Evolutionary conservation across 495 filamentous ascomycete genomes (phyloP).

Genomic region (Pyronema domesticum): DNA sequence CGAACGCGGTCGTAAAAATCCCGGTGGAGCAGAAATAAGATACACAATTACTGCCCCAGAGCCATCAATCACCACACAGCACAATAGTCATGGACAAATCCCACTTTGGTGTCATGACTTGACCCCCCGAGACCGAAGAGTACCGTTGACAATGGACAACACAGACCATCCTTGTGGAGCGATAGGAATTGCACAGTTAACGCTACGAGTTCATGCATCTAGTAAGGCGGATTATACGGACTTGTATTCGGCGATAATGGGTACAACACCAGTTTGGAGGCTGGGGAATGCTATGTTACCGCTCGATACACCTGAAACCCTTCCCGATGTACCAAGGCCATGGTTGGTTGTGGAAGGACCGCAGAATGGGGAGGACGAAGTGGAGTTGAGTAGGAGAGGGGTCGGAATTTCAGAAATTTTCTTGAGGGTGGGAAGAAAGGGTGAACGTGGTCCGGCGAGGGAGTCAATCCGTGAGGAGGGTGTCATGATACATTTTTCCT

Average conservation of each 20-base stretch:
- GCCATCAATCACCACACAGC: constrained; percentile 11
- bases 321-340: constrained; percentile 14
- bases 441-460: constrained; percentile 15
- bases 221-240: constrained; percentile 15
- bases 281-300: constrained; percentile 17
- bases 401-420: constrained; percentile 22
- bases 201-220: constrained; percentile 22
- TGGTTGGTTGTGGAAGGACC: constrained; percentile 22
- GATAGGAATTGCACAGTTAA: constrained; percentile 30
- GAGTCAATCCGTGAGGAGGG: constrained; percentile 20
- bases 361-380: constrained; percentile 15
- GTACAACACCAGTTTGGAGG: constrained; percentile 15
- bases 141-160: constrained; percentile 25
- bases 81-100: constrained; percentile 18
- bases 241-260: constrained; percentile 19
- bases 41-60: constrained; percentile 37
- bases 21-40: constrained; percentile 31
- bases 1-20: constrained; percentile 29
- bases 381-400: constrained; percentile 14
- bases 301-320: constrained; percentile 12
- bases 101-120: constrained; percentile 44
- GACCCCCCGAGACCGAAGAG: constrained; percentile 30
- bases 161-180: constrained; percentile 31
- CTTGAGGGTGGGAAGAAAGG: constrained; percentile 18
- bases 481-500: constrained; percentile 21